A percentile compares a stretch with the other conserved stretches of the same genome.
phyloP scores from a whole-genome alignment of 176 grass and related monocot genomes.

The Paspalum vaginatum region DNA sequence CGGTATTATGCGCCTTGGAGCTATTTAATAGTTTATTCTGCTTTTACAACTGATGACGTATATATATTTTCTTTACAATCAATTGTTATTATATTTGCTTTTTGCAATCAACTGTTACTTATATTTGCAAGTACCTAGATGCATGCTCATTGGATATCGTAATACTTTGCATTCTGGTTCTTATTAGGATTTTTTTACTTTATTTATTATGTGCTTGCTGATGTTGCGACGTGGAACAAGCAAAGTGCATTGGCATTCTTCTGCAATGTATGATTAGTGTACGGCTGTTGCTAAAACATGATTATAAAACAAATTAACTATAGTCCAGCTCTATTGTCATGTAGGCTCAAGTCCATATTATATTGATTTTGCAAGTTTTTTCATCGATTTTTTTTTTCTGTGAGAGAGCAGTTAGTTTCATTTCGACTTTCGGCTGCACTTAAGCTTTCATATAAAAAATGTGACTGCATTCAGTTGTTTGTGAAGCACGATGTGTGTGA shows the following conservation, averaged over 20 bases:
- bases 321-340: neutral
- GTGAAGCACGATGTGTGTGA: slow-evolving; percentile 9
- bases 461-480: slow-evolving; percentile 30
- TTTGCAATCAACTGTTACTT: neutral
- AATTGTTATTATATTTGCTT: neutral
- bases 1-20: slow-evolving; percentile 55
- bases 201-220: neutral
- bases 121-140: slow-evolving; percentile 7
- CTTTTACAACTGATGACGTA: neutral
- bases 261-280: neutral
- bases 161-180: slow-evolving; percentile 23
- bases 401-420: neutral
- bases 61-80: neutral
- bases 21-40: neutral
- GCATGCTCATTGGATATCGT: slow-evolving; percentile 8
- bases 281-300: neutral
- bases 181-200: slow-evolving; percentile 12
- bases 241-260: neutral
- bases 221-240: neutral
- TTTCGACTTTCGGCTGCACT: neutral
- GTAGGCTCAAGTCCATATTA: neutral
- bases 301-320: neutral
- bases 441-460: neutral
- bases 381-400: neutral
- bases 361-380: slow-evolving; percentile 8